Percentiles rank a stretch among this genome's conserved stretches.
These are phyloP conservation scores for Aaosphaeria pasadenensis DNA, from an alignment of 2,329 filamentous ascomycete genomes.

Conservation along the genomic window DNA sequence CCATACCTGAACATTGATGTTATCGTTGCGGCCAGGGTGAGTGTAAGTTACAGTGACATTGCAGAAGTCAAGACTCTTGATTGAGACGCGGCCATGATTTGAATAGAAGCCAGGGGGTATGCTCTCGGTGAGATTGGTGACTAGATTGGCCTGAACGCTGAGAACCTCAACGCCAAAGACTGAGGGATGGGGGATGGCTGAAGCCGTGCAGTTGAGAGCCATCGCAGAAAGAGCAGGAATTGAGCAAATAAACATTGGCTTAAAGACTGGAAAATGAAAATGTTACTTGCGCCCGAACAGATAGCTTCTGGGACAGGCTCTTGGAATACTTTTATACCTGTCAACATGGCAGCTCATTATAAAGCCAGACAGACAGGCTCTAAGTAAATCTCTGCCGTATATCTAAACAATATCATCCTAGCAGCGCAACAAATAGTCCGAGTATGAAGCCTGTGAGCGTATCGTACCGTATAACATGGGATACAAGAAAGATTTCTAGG, in stretches of 20 bases:
- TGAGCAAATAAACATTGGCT: no score
- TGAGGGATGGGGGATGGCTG: slow-evolving; percentile 3
- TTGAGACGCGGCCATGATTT: slow-evolving; percentile 4
- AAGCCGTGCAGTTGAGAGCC: no score
- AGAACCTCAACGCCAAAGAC: slow-evolving; percentile 6
- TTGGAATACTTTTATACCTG: no score
- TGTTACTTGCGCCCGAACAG: no score
- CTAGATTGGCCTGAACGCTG: slow-evolving; percentile 1
- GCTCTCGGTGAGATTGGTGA: slow-evolving; percentile 6
- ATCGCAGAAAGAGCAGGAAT: no score
- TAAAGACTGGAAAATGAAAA: no score
- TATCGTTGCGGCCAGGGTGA: slow-evolving; percentile 14
- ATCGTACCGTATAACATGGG: background rate
- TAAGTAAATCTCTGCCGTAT: no score
- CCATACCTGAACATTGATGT: slow-evolving; percentile 12
- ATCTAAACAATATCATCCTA: no score
- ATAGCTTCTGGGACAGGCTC: no score
- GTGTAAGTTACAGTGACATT: slow-evolving; percentile 15
- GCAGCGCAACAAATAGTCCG: background rate
- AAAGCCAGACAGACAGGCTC: no score
- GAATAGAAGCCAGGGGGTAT: slow-evolving; percentile 1
- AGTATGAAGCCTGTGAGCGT: background rate
- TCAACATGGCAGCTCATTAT: no score
- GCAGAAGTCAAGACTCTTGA: slow-evolving; percentile 9
- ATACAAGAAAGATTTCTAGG: no score